Evolutionary conservation across 192 early-diverging fungal genomes (phyloP), one percentile per base, ranked within the genome.

Genomic region (Entomortierella parvispora): DNA sequence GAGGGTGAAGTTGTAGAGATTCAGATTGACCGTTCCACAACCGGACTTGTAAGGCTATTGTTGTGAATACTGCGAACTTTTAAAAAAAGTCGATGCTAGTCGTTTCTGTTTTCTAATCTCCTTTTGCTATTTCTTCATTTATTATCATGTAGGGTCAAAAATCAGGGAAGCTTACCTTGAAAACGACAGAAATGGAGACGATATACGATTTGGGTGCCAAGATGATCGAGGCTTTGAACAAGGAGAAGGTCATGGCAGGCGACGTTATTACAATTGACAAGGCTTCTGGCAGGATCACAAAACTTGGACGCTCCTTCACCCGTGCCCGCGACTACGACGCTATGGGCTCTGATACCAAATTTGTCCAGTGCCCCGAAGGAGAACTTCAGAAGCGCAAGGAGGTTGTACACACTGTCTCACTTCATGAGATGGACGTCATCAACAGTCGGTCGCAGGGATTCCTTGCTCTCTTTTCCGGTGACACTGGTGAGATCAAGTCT

Each of bases 141-240:
- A 8, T 14, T 20, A 42, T 0, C 28, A 23, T 11, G 12, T 66
- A 95, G 93, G 92, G 91, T 4, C 91, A 94, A 55, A 97, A 98
- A 86, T 93, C 94, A 1, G 98, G 98, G 22, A 99, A 99, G 82
- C 83, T 99, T 49, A 99, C 97, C 54, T 80, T 99, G 33, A 99
- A 99, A 86, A 99, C 98, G 28, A 99, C 97, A 20, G 98, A 99
- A 46, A 99, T 99, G 98, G 98, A 99, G 80, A 99, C 98, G 33
- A 92, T 99, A 61, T 99, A 99, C 61, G 98, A 99, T 80, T 80
- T 99, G 63, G 98, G 97, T 9, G 93, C 97, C 65, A 99, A 99
- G 82, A 98, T 99, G 97, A 98, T 99, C 78, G 94, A 94, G 51
- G 88, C 95, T 22, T 79, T 99, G 70, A 96, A 93, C 81, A 98